Conservation (phyloP, 257 asterid species). For the Phtheirospermum japonicum region DNA sequence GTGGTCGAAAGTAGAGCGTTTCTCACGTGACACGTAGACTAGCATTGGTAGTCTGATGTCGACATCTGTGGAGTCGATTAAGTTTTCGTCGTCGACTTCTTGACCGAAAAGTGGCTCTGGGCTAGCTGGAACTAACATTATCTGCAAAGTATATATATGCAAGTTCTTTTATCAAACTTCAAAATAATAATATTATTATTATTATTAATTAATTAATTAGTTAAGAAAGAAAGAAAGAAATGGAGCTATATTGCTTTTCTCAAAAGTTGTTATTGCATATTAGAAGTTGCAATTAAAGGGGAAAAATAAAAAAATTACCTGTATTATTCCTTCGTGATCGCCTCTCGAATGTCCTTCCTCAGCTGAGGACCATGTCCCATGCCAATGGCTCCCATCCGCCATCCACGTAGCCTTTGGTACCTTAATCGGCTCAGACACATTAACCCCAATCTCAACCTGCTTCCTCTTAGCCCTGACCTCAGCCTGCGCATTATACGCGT, state of each 20-base stretch:
- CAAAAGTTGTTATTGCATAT: too few species aligned
- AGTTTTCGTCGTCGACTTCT: conserved; percentile 56
- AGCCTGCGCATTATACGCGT: conserved; percentile 78
- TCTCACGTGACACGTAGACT: conserved; percentile 92
- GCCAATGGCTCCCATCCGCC: conserved; percentile 94
- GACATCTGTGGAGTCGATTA: conserved; percentile 59
- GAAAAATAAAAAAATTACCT: conserved; percentile 44
- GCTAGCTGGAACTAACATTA: conserved; percentile 83
- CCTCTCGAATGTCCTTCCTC: conserved; percentile 75
- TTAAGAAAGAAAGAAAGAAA: too few species aligned
- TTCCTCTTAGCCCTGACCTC: conserved; percentile 72
- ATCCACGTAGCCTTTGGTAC: conserved; percentile 89
- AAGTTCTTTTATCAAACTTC: too few species aligned
- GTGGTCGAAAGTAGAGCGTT: conserved; percentile 74
- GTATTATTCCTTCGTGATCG: conserved; percentile 90
- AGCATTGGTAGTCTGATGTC: conserved; percentile 87
- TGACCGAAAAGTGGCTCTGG: conserved; percentile 66
- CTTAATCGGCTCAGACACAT: conserved; percentile 47
- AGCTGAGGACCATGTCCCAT: conserved; percentile 75
- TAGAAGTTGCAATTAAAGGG: too few species aligned
- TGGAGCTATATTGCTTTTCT: too few species aligned
- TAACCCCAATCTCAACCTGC: conserved; percentile 59
- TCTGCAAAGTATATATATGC: conserved; percentile 51
- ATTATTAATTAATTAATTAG: too few species aligned
- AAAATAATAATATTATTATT: too few species aligned